Conservation (phyloP, 768 basidiomycete genomes). For the Strobilomyces dryophilus region DNA sequence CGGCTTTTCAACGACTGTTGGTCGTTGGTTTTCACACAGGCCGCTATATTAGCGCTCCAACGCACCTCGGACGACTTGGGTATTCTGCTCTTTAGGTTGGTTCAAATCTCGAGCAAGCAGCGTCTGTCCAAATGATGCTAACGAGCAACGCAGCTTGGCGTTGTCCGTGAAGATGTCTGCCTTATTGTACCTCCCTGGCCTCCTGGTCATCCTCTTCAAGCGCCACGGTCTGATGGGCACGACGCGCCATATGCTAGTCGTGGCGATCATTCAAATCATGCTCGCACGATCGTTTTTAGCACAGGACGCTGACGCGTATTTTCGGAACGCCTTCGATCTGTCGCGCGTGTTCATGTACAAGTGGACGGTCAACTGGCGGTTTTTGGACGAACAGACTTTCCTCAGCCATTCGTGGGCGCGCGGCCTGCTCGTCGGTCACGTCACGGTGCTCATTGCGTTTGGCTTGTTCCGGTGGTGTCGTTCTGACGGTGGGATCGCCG, state of each 20-base stretch:
- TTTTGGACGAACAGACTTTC: constrained; percentile 75
- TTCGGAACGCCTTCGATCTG: constrained; percentile 79
- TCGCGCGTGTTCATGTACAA: constrained; percentile 86
- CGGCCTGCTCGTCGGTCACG: constrained; percentile 64
- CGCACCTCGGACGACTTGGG: constrained; percentile 56
- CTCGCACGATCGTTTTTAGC: constrained; percentile 71
- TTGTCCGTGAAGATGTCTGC: constrained; percentile 95
- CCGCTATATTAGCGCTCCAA: constrained; percentile 64
- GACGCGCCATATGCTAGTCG: constrained; percentile 42
- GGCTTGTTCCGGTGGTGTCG: constrained; percentile 75
- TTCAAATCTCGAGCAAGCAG: neutral
- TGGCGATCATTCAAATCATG: constrained; percentile 44
- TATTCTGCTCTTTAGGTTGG: constrained; percentile 70
- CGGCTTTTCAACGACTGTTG: constrained; percentile 96
- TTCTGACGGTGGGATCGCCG: constrained; percentile 60
- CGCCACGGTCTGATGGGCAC: constrained; percentile 56
- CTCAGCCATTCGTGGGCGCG: constrained; percentile 58
- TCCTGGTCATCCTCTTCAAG: constrained; percentile 79
- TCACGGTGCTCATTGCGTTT: constrained; percentile 55
- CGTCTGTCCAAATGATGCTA: neutral
- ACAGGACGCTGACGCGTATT: constrained; percentile 58
- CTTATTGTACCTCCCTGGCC: constrained; percentile 84
- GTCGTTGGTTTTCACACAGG: constrained; percentile 64
- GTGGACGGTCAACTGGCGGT: constrained; percentile 99
- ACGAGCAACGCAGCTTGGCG: constrained; percentile 35